Percentiles rank a stretch among this genome's conserved stretches.
Evolutionary conservation across 768 basidiomycete genomes (phyloP).

Genomic region (Podaxis mareebaensis): DNA sequence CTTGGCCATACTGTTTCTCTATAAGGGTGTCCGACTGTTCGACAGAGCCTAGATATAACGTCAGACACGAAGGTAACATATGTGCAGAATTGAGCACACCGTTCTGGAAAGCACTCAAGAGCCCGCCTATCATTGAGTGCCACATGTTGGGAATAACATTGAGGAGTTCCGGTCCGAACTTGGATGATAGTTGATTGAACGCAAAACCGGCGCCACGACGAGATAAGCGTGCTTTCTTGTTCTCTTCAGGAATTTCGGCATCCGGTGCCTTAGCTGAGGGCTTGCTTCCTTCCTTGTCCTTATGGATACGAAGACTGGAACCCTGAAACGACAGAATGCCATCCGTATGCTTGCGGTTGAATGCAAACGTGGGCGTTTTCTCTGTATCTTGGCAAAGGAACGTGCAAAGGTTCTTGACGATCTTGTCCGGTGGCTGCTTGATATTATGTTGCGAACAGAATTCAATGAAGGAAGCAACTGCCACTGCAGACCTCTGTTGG

Average conservation of each 20-base stretch:
- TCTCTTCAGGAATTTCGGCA: constrained; percentile 50
- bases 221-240: constrained; percentile 65
- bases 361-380: constrained; percentile 87
- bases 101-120: constrained; percentile 64
- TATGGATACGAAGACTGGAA: constrained; percentile 29
- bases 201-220: constrained; percentile 86
- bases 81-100: constrained; percentile 44
- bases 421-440: constrained; percentile 89
- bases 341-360: constrained; percentile 55
- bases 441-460: constrained; percentile 77
- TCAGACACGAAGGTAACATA: neutral
- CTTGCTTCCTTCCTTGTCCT: constrained; percentile 30
- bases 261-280: constrained; percentile 42
- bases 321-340: constrained; percentile 80
- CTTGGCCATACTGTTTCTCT: constrained; percentile 77
- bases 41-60: constrained; percentile 43
- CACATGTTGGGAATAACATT: constrained; percentile 91
- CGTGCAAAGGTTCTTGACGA: constrained; percentile 95
- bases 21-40: constrained; percentile 64
- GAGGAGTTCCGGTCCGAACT: constrained; percentile 74
- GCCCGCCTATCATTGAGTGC: constrained; percentile 85
- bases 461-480: constrained; percentile 86
- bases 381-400: constrained; percentile 93
- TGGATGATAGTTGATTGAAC: constrained; percentile 72
- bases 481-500: constrained; percentile 83